Evolutionary conservation across 495 filamentous ascomycete genomes (phyloP).

Genomic region (Aspergillus carlsbadensis): DNA sequence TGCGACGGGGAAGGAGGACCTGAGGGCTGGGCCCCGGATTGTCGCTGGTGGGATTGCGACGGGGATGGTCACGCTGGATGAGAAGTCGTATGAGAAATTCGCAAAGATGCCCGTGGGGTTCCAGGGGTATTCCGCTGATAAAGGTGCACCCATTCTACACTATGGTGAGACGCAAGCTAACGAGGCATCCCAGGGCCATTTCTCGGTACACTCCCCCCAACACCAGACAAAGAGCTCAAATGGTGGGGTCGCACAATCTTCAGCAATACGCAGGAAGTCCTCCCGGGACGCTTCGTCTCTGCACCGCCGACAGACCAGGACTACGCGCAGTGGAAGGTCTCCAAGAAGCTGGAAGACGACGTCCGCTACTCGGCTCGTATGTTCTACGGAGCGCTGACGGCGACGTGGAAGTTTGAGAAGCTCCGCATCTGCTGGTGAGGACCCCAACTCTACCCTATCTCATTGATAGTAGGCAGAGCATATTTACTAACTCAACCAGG

Average conservation of each 20-base stretch:
- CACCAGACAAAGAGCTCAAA: slow-evolving; percentile 46
- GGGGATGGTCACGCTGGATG: slow-evolving; percentile 38
- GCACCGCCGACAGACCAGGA: slow-evolving; percentile 43
- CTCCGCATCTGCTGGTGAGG: too few species aligned
- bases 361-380: slow-evolving; percentile 16
- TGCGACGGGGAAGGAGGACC: slow-evolving; percentile 33
- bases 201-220: slow-evolving; percentile 31
- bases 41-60: slow-evolving; percentile 55
- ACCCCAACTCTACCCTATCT: too few species aligned
- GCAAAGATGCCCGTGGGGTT: slow-evolving; percentile 39
- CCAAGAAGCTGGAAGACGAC: slow-evolving; percentile 35
- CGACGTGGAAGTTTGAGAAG: too few species aligned
- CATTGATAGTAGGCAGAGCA: too few species aligned
- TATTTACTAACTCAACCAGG: too few species aligned
- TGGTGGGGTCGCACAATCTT: slow-evolving; percentile 54
- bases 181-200: too few species aligned
- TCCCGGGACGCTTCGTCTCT: slow-evolving; percentile 44
- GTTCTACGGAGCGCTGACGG: too few species aligned
- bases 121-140: slow-evolving; percentile 33
- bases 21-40: slow-evolving; percentile 53
- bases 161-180: background rate
- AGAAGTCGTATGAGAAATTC: slow-evolving; percentile 28
- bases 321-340: slow-evolving; percentile 50
- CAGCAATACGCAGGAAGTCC: slow-evolving; percentile 46
- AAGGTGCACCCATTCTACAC: slow-evolving; percentile 38